Conservation (phyloP, 2,329 filamentous ascomycete species). For the Leptographium wingfieldii region DNA sequence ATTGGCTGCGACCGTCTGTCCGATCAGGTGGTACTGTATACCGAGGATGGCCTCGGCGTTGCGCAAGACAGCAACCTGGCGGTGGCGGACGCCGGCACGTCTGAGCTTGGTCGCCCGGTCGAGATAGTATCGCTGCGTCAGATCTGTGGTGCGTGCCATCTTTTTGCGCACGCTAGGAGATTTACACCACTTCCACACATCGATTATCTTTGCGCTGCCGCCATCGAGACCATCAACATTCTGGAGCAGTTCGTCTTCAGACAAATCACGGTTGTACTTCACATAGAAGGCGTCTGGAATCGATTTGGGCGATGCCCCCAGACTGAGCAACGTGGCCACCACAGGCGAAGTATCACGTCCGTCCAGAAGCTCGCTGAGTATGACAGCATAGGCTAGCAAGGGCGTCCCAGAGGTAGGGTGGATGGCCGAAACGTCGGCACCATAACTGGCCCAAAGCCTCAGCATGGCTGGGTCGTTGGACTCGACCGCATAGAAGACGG, state of each 20-base stretch:
- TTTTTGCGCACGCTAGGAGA: neutral
- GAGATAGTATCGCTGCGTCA: slow-evolving; percentile 6
- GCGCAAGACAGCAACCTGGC: slow-evolving; percentile 1
- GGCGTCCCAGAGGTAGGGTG: slow-evolving; percentile 1
- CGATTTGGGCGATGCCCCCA: slow-evolving; percentile 4
- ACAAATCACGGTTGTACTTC: slow-evolving; percentile 2
- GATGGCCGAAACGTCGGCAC: neutral
- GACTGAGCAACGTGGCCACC: slow-evolving; percentile 7
- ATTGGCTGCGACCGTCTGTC: slow-evolving; percentile 4
- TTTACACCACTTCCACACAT: slow-evolving; percentile 3
- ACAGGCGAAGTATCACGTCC: slow-evolving; percentile 2
- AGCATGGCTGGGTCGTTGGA: slow-evolving; percentile 2
- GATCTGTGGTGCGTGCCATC: slow-evolving; percentile 2
- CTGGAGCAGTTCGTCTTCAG: neutral
- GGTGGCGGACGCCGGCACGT: slow-evolving; percentile 1
- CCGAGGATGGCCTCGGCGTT: slow-evolving; percentile 4
- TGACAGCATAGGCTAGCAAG: slow-evolving; percentile 3
- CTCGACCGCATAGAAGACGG: slow-evolving; percentile 8
- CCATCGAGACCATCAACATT: neutral
- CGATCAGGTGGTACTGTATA: slow-evolving; percentile 4
- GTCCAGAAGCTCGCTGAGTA: slow-evolving; percentile 1
- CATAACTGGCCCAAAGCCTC: slow-evolving; percentile 5
- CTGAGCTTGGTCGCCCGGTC: slow-evolving; percentile 2
- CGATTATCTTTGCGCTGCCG: neutral
- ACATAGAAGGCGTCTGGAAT: slow-evolving; percentile 5